Percentiles rank a stretch among this genome's conserved stretches.
Evolutionary conservation across 2,329 filamentous ascomycete species (phyloP).

Genomic region (Aspergillus chevalieri): DNA sequence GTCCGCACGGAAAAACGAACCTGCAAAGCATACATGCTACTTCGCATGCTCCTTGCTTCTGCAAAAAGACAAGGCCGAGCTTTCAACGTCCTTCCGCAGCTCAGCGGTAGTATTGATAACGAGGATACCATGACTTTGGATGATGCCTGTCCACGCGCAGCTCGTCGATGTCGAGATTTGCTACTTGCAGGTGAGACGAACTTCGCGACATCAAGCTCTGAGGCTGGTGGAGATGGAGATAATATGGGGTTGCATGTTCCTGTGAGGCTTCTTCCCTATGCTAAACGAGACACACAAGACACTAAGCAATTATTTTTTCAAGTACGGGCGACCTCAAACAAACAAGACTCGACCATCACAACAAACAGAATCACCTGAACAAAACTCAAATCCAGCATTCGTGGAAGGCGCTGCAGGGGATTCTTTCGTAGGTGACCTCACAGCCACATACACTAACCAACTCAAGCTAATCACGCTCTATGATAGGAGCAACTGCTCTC

Average conservation of each 20-base stretch:
- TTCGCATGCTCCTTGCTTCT: not conserved
- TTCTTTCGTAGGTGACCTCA: not conserved
- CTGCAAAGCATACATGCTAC: not conserved
- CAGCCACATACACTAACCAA: not conserved
- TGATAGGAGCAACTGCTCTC: not conserved
- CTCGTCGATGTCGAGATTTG: not conserved
- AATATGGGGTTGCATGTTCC: not conserved
- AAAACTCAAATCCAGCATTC: not conserved
- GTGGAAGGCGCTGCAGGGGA: not conserved
- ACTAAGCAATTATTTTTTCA: not conserved
- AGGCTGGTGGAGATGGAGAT: no score
- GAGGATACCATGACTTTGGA: not conserved
- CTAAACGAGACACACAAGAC: not conserved
- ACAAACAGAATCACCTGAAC: not conserved
- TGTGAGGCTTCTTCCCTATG: not conserved
- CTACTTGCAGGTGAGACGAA: not conserved
- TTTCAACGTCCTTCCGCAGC: not conserved
- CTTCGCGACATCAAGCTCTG: no score
- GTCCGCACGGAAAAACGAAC: not conserved
- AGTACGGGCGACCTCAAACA: not conserved
- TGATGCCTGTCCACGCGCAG: not conserved
- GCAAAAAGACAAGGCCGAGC: not conserved
- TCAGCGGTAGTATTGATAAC: not conserved
- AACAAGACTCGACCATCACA: not conserved
- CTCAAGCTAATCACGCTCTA: not conserved